A percentile compares a stretch with the other conserved stretches of the same genome.
These are phyloP conservation scores for Angomonas deanei DNA, from an alignment of 208 protist species.

Conservation along the genomic window DNA sequence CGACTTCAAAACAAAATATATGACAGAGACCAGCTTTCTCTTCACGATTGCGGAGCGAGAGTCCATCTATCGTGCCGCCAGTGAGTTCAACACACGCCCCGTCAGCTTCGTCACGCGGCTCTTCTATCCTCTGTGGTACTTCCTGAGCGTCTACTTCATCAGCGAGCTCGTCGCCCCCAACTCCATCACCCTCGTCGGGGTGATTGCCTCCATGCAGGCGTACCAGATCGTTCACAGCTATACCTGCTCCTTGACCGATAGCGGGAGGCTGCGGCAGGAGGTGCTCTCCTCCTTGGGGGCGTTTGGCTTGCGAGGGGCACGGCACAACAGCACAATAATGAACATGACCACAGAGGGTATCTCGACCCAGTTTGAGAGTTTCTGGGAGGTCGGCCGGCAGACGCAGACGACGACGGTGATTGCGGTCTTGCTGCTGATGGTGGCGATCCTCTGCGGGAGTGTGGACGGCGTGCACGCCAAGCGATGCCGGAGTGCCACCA, in stretches of 20 bases:
- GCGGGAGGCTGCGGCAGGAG: background rate
- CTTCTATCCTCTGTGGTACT: conserved; percentile 54
- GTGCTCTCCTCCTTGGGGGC: conserved; percentile 25
- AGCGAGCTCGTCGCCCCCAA: conserved; percentile 88
- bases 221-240: conserved; percentile 82
- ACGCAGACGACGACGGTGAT: conserved; percentile 60
- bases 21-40: conserved; percentile 75
- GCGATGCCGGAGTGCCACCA: conserved; percentile 63
- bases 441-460: conserved; percentile 60
- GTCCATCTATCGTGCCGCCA: conserved; percentile 55
- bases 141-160: conserved; percentile 47
- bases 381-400: conserved; percentile 38
- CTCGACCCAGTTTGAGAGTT: conserved; percentile 24
- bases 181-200: conserved; percentile 77
- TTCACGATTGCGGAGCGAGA: conserved; percentile 73
- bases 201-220: conserved; percentile 78
- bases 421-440: conserved; percentile 50
- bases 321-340: background rate
- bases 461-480: conserved; percentile 83
- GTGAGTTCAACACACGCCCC: conserved; percentile 63
- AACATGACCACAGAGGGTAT: background rate
- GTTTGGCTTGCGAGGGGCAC: conserved; percentile 34
- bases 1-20: background rate
- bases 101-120: conserved; percentile 73
- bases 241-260: conserved; percentile 24